Base-by-base conservation (phyloP, 2,329 filamentous ascomycete genomes). In the Hortaea werneckii region DNA sequence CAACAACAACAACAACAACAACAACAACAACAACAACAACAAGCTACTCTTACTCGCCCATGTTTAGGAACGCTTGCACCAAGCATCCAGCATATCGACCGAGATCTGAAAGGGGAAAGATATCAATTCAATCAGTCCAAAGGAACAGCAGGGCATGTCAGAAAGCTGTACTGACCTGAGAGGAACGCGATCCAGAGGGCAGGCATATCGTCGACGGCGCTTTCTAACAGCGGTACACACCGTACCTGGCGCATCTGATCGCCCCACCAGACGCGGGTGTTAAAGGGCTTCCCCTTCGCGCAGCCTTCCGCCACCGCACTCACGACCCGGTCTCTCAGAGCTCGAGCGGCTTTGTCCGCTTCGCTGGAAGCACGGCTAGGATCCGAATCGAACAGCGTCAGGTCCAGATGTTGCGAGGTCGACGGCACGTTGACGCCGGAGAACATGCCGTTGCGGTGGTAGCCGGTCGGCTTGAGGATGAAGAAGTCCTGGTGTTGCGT, bases 401-500 rank as follows among this genome's bases (percentile, higher is more conserved):
- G 47, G 35, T 52, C 55, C 5, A 58, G 41, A 7, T 53, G 43
- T 12, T 51, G 50, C 10, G 52, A 55, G 12, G 50, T 49, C 49
- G 50, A 54, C 1, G 56, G 56, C 7, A 56, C 40, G 10, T 53
- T 46, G 11, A 58, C 49, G 35, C 46, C 50, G 1, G 48, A 48
- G 4, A 52, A 48, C 37, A 48, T 44, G 1, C 51, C 50, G 37
- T 55, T 55, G 7, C 28, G 12, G 35, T 58, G 54, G 29, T 49
- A 54, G 5, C 50, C 45, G 1, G 52, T 55, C 6, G 57, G 49
- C 7, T 44, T 44, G 20, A 61, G 32, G 38, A 61, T 43, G n/a
- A 61, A 35, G 44, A 58, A 54, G 29, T 60, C 56, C 5, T 47
- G 37, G 43, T 60, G 50, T 11, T 53, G 47, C 9, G 50, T 50